phyloP scores from a whole-genome alignment of 179 eudicot species.

The Carnegiea gigantea region DNA sequence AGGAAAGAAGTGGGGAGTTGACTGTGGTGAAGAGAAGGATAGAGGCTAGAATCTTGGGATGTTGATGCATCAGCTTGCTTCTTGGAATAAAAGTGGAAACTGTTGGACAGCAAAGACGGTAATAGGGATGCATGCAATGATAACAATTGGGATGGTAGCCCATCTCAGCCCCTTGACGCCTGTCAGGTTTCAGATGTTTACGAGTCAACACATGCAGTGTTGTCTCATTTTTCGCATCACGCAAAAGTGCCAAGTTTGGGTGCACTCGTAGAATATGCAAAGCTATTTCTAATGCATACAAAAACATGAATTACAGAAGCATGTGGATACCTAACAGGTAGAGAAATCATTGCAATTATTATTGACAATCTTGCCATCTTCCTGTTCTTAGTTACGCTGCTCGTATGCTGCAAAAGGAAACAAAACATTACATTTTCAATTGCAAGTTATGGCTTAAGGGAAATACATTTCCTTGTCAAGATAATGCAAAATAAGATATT shows the following conservation, averaged over 20 bases:
- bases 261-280: conserved; percentile 15
- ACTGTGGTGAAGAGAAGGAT: no score
- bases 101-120: conserved; percentile 24
- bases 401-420: no score
- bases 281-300: conserved; percentile 19
- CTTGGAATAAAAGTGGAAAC: conserved; percentile 11
- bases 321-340: no score
- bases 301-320: no score
- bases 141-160: conserved; percentile 18
- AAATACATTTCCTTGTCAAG: no score
- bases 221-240: conserved; percentile 27
- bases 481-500: no score
- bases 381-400: no score
- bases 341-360: no score
- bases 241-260: conserved; percentile 18
- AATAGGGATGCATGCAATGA: conserved; percentile 20
- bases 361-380: no score
- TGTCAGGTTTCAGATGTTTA: conserved; percentile 8
- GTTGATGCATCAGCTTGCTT: background rate
- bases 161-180: conserved; percentile 11
- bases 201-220: conserved; percentile 24
- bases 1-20: no score
- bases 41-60: background rate
- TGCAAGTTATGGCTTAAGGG: no score
- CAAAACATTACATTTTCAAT: no score